Percentiles rank a stretch among this genome's conserved stretches.
These are phyloP conservation scores for Glycine tomentella DNA, from an alignment of 306 rosid species.

Conservation along the genomic window DNA sequence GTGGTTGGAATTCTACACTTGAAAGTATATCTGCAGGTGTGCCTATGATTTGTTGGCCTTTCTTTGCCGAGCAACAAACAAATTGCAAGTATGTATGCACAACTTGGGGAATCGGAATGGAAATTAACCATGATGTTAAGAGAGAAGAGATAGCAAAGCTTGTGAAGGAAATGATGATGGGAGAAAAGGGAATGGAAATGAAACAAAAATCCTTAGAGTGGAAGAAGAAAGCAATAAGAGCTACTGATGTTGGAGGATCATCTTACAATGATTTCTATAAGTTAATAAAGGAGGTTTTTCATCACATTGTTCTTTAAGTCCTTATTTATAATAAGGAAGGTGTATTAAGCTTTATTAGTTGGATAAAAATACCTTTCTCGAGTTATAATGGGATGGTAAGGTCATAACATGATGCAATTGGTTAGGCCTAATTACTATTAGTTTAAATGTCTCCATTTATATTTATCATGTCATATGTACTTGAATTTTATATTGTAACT, in stretches of 20 bases:
- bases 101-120: slow-evolving; percentile 34
- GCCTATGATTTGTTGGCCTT: slow-evolving; percentile 39
- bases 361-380: background rate
- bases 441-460: background rate
- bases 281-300: slow-evolving; percentile 8
- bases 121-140: slow-evolving; percentile 34
- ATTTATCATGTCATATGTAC: background rate
- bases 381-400: background rate
- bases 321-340: background rate
- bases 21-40: background rate
- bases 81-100: slow-evolving; percentile 40
- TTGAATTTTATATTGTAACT: background rate
- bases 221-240: slow-evolving; percentile 11
- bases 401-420: background rate
- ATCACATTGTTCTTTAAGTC: background rate
- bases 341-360: background rate
- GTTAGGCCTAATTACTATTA: background rate
- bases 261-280: slow-evolving; percentile 29
- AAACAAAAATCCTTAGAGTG: slow-evolving; percentile 23
- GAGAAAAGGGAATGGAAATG: slow-evolving; percentile 35
- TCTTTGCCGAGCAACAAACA: slow-evolving; percentile 49
- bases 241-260: slow-evolving; percentile 22
- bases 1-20: slow-evolving; percentile 12
- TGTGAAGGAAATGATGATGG: slow-evolving; percentile 25
- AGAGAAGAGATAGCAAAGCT: slow-evolving; percentile 13